Conservation (phyloP, 1,284 basidiomycete genomes). For the Phlebopus sp. region DNA sequence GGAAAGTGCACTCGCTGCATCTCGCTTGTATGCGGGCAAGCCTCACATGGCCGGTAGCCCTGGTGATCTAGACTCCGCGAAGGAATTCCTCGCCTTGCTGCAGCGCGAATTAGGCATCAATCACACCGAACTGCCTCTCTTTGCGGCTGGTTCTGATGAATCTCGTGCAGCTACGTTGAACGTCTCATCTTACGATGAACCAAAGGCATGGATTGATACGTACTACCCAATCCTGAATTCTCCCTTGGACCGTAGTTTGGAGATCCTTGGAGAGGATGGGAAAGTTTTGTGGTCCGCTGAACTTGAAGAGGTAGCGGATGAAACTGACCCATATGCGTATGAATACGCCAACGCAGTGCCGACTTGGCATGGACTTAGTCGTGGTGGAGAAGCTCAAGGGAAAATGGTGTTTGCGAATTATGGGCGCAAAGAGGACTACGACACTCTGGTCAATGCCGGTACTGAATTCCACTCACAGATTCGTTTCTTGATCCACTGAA, state of each 20-base stretch:
- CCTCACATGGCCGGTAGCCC: slow-evolving; percentile 54
- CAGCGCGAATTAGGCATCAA: slow-evolving; percentile 45
- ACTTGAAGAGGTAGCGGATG: slow-evolving; percentile 48
- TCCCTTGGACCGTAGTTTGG: slow-evolving; percentile 48
- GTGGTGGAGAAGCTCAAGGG: slow-evolving; percentile 50
- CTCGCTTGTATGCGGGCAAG: slow-evolving; percentile 43
- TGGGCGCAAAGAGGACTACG: slow-evolving; percentile 52
- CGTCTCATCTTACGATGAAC: slow-evolving; percentile 38
- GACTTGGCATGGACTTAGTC: slow-evolving; percentile 53
- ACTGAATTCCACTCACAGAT: not conserved
- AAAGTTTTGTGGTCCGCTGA: slow-evolving; percentile 50
- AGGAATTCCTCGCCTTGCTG: slow-evolving; percentile 47
- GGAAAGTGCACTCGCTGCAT: slow-evolving; percentile 43
- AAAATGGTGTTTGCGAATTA: slow-evolving; percentile 67
- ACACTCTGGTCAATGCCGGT: slow-evolving; percentile 32
- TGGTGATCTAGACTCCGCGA: slow-evolving; percentile 50
- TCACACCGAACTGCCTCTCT: slow-evolving; percentile 41
- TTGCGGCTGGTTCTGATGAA: slow-evolving; percentile 46
- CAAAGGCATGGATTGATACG: slow-evolving; percentile 55
- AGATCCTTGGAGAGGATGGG: slow-evolving; percentile 46
- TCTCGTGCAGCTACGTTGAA: slow-evolving; percentile 47
- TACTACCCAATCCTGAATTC: slow-evolving; percentile 71
- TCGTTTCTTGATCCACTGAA: not conserved
- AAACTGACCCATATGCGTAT: slow-evolving; percentile 46
- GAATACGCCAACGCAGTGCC: slow-evolving; percentile 41